Percentiles rank a stretch among this genome's conserved stretches.
These are phyloP conservation scores for Sugiyamaella sp. DNA, from an alignment of 1,139 yeast genomes.

Conservation along the genomic window DNA sequence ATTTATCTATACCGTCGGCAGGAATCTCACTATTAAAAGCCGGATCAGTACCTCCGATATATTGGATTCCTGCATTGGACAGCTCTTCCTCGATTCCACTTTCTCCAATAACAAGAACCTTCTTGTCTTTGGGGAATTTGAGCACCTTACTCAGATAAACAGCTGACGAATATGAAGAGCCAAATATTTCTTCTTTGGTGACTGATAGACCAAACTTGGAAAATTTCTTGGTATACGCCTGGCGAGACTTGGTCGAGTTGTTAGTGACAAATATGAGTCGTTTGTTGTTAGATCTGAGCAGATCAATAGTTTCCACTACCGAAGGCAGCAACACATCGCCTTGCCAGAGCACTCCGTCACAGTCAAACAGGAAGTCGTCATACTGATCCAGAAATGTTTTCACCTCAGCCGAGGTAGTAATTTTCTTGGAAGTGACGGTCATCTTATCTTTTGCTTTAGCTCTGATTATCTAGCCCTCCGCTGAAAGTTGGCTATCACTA, in stretches of 20 bases:
- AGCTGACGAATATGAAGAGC: conserved; percentile 91
- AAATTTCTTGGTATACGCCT: conserved; percentile 75
- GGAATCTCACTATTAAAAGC: conserved; percentile 31
- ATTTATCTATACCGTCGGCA: conserved; percentile 40
- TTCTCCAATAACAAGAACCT: conserved; percentile 87
- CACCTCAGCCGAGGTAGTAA: conserved; percentile 53
- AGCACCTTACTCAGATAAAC: conserved; percentile 78
- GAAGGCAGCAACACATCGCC: conserved; percentile 76
- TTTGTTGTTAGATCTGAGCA: conserved; percentile 58
- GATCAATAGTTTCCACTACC: conserved; percentile 64
- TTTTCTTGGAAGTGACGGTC: conserved; percentile 38
- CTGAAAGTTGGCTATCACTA: too few species aligned
- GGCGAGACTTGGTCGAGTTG: conserved; percentile 88
- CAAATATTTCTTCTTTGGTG: conserved; percentile 75
- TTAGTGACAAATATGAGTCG: conserved; percentile 87
- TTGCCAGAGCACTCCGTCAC: conserved; percentile 92
- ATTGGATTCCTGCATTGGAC: conserved; percentile 62
- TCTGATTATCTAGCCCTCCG: too few species aligned
- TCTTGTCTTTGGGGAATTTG: conserved; percentile 68
- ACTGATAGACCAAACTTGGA: conserved; percentile 70
- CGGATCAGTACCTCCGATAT: conserved; percentile 73
- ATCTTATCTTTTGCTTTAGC: background rate
- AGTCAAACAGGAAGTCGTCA: conserved; percentile 87
- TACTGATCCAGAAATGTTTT: conserved; percentile 59
- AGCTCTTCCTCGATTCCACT: conserved; percentile 78